Percentiles rank a stretch among this genome's conserved stretches.
These are phyloP conservation scores for Chlorophyllum brunneum DNA, from an alignment of 768 basidiomycete species.

Conservation along the genomic window DNA sequence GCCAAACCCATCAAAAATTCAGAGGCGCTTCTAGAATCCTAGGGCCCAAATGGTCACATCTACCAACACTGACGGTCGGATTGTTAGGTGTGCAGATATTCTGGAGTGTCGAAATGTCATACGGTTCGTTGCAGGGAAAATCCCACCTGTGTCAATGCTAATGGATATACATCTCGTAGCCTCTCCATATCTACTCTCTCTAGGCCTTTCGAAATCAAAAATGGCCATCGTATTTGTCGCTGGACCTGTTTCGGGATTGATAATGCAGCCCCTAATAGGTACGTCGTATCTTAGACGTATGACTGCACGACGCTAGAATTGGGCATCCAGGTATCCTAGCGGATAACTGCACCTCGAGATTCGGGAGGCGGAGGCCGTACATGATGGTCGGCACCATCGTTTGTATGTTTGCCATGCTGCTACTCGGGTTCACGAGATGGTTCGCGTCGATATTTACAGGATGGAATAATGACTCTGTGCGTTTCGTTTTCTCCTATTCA, in stretches of 20 bases:
- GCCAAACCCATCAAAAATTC: conserved; percentile 32
- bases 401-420: conserved; percentile 67
- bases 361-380: conserved; percentile 83
- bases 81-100: conserved; percentile 83
- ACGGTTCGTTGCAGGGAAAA: conserved; percentile 43
- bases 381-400: conserved; percentile 71
- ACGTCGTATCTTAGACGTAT: conserved; percentile 6
- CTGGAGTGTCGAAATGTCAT: conserved; percentile 95
- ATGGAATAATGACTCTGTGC: conserved; percentile 25
- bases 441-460: conserved; percentile 52
- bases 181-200: conserved; percentile 84
- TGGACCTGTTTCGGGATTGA: conserved; percentile 83
- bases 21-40: conserved; percentile 54
- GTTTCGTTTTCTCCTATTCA: conserved; percentile 7
- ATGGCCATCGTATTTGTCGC: conserved; percentile 93
- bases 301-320: neutral
- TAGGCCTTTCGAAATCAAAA: conserved; percentile 80
- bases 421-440: conserved; percentile 78
- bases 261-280: conserved; percentile 91
- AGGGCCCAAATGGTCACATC: conserved; percentile 64
- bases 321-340: conserved; percentile 60
- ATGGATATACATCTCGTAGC: conserved; percentile 28
- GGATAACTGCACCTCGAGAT: conserved; percentile 79
- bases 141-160: neutral
- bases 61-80: conserved; percentile 73